Conservation (phyloP, 768 basidiomycete genomes). For the Nidularia pulvinata region DNA sequence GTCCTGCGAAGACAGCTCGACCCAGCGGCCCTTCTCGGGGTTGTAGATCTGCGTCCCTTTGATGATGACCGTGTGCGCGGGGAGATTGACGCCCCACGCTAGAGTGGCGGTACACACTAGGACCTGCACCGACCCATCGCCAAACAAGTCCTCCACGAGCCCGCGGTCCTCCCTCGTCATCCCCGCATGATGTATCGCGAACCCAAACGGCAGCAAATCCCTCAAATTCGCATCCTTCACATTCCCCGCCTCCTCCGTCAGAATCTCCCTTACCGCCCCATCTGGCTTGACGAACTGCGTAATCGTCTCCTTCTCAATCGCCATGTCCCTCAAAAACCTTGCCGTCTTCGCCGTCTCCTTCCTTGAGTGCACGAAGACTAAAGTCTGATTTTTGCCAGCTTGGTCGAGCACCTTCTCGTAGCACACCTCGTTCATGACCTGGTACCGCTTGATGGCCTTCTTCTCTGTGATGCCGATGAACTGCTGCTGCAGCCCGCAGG, state of each 20-base stretch:
- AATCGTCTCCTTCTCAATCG: constrained; percentile 96
- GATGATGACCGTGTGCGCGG: constrained; percentile 98
- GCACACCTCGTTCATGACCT: constrained; percentile 98
- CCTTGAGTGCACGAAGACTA: constrained; percentile 97
- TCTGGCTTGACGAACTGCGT: constrained; percentile 96
- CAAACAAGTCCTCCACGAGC: constrained; percentile 93
- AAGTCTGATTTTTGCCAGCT: constrained; percentile 81
- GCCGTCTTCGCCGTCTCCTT: constrained; percentile 99
- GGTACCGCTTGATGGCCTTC: constrained; percentile 98
- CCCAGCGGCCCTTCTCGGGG: constrained; percentile 98
- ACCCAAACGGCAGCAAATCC: constrained; percentile 94
- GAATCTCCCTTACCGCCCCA: constrained; percentile 87
- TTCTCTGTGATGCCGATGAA: constrained; percentile 99
- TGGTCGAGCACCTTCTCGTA: constrained; percentile 99
- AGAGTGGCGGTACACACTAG: constrained; percentile 97
- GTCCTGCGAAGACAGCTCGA: constrained; percentile 93
- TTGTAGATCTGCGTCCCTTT: constrained; percentile 99
- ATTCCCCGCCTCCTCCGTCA: constrained; percentile 80
- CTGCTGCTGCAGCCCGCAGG: constrained; percentile 94
- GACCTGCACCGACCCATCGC: constrained; percentile 90
- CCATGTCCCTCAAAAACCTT: constrained; percentile 91
- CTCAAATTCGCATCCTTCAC: constrained; percentile 83
- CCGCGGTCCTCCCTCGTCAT: constrained; percentile 92
- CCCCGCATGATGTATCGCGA: constrained; percentile 97
- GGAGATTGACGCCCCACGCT: constrained; percentile 99